Evolutionary conservation across 805 yeast genomes (phyloP).

Genomic region (Candida sanyiensis): DNA sequence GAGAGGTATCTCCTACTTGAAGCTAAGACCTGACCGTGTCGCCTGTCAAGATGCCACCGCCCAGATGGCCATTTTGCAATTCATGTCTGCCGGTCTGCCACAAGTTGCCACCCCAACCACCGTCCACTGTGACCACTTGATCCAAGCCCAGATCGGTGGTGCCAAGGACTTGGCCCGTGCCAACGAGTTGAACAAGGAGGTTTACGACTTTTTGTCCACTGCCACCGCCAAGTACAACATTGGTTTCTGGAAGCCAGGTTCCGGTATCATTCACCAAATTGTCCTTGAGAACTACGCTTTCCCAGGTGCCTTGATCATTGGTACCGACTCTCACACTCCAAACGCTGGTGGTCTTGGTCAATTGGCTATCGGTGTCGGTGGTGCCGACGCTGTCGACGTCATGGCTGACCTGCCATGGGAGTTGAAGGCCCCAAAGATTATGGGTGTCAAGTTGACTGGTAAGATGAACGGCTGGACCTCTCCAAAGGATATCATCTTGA

Average conservation of each 20-base stretch:
- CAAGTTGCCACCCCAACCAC: slow-evolving; percentile 92
- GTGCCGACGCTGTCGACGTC: slow-evolving; percentile 98
- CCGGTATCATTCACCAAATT: slow-evolving; percentile 98
- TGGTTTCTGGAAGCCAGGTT: slow-evolving; percentile 99
- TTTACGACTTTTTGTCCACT: slow-evolving; percentile 81
- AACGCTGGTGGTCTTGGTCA: slow-evolving; percentile 98
- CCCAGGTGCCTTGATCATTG: slow-evolving; percentile 95
- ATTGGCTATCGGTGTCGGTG: slow-evolving; percentile 98
- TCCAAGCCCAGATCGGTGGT: slow-evolving; percentile 93
- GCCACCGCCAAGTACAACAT: slow-evolving; percentile 94
- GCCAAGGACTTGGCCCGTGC: slow-evolving; percentile 80
- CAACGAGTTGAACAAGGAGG: slow-evolving; percentile 86
- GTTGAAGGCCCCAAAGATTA: slow-evolving; percentile 91
- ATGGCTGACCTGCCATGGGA: slow-evolving; percentile 96
- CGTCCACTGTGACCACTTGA: slow-evolving; percentile 96
- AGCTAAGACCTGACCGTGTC: slow-evolving; percentile 94
- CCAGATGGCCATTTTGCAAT: slow-evolving; percentile 95
- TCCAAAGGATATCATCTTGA: slow-evolving; percentile 92
- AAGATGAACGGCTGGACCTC: slow-evolving; percentile 91
- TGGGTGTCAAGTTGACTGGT: slow-evolving; percentile 95
- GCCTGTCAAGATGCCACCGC: slow-evolving; percentile 99
- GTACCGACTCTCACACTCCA: slow-evolving; percentile 97
- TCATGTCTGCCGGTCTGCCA: slow-evolving; percentile 92
- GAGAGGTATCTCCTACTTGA: slow-evolving; percentile 88
- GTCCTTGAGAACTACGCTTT: slow-evolving; percentile 93